Evolutionary conservation across 2,329 filamentous ascomycete species (phyloP).

Genomic region (Alternaria sp.): DNA sequence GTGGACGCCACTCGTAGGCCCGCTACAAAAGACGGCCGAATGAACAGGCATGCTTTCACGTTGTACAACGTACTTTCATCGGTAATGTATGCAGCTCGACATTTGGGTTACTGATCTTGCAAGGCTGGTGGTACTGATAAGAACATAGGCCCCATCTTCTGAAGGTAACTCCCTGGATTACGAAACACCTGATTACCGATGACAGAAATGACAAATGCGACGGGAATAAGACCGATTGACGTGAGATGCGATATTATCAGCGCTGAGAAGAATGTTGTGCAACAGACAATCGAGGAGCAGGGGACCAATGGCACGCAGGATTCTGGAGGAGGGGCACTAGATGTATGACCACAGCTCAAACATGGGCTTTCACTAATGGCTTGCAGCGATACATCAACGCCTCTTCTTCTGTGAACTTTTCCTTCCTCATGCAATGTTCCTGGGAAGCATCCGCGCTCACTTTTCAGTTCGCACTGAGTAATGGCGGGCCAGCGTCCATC

Average conservation of each 20-base stretch:
- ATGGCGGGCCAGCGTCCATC: slow-evolving; percentile 38
- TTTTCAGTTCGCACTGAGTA: slow-evolving; percentile 33
- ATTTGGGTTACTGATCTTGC: neutral
- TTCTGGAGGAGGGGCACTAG: slow-evolving; percentile 10
- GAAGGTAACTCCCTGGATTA: neutral
- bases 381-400: slow-evolving; percentile 33
- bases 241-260: neutral
- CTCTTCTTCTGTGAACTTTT: slow-evolving; percentile 31
- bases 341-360: neutral
- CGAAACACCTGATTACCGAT: neutral
- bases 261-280: slow-evolving; percentile 4
- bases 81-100: neutral
- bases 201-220: neutral
- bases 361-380: neutral
- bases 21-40: neutral
- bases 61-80: neutral
- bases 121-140: neutral
- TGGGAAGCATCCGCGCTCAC: slow-evolving; percentile 37
- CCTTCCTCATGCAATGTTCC: slow-evolving; percentile 30
- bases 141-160: neutral
- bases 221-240: neutral
- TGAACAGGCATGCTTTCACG: neutral
- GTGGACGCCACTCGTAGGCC: neutral
- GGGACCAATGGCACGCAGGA: slow-evolving; percentile 13
- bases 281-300: slow-evolving; percentile 25